These are phyloP conservation scores for Suillus spraguei DNA, from an alignment of 768 basidiomycete species.

Conservation along the genomic window DNA sequence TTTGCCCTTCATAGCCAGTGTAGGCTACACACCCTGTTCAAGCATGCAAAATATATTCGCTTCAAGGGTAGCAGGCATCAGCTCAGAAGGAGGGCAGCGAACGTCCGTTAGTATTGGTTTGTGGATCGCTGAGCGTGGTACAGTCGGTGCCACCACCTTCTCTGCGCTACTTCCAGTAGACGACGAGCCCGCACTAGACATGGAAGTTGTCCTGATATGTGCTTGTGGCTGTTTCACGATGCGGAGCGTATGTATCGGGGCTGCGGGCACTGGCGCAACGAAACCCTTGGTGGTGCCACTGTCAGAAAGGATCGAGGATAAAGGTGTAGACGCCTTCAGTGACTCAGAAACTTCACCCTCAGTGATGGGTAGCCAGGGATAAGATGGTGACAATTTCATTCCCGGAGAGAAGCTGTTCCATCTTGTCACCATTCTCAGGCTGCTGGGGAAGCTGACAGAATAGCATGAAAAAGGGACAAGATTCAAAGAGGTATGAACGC, in stretches of 20 bases:
- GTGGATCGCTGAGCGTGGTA: slow-evolving; percentile 10
- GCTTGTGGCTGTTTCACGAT: slow-evolving; percentile 31
- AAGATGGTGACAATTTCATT: not conserved
- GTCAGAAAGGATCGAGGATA: not conserved
- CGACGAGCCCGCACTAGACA: slow-evolving; percentile 15
- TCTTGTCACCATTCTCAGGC: not conserved
- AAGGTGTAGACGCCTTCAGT: not conserved
- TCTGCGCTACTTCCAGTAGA: slow-evolving; percentile 10
- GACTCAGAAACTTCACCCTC: not conserved
- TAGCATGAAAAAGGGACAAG: not conserved
- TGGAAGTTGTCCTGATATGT: slow-evolving; percentile 22
- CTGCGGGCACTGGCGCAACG: slow-evolving; percentile 19
- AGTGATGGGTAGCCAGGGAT: not conserved
- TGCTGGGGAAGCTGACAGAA: not conserved
- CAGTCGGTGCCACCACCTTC: not conserved
- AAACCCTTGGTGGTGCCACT: slow-evolving; percentile 7
- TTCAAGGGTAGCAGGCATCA: slow-evolving; percentile 2
- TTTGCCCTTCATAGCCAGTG: slow-evolving; percentile 13
- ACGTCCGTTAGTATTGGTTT: slow-evolving; percentile 26
- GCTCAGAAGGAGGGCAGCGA: slow-evolving; percentile 29
- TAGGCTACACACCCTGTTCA: not conserved
- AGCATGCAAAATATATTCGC: not conserved
- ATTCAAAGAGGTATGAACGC: not conserved
- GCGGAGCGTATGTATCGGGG: slow-evolving; percentile 29
- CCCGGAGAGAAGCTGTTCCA: slow-evolving; percentile 5